phyloP scores from a whole-genome alignment of 352 stramenopile genomes.

The Pythium brassicae region DNA sequence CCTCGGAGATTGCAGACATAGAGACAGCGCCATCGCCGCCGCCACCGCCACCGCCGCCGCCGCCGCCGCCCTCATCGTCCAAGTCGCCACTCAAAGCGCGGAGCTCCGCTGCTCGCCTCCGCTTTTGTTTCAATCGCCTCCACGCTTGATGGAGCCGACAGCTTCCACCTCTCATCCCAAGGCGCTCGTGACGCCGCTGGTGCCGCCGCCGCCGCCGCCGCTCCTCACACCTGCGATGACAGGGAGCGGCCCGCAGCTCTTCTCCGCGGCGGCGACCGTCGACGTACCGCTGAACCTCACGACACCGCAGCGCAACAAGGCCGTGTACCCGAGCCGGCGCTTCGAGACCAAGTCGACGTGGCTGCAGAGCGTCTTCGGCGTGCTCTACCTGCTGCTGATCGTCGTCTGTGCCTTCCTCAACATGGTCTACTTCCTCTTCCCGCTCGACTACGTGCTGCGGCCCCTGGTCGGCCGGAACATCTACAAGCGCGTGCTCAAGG shows the following conservation, averaged over 20 bases:
- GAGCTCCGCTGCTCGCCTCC: too few species aligned
- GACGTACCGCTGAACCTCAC: slow-evolving; percentile 17
- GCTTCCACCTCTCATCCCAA: not conserved
- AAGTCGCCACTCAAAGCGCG: not conserved
- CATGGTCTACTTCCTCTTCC: slow-evolving; percentile 56
- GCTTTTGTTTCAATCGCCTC: too few species aligned
- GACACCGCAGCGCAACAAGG: slow-evolving; percentile 15
- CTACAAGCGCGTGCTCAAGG: slow-evolving; percentile 26
- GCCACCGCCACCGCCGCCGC: not conserved
- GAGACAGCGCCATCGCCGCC: not conserved
- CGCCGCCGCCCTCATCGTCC: not conserved
- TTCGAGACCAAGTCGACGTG: slow-evolving; percentile 43
- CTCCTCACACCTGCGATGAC: slow-evolving; percentile 1
- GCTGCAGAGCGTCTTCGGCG: slow-evolving; percentile 35
- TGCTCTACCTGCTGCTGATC: slow-evolving; percentile 42
- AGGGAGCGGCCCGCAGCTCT: not conserved
- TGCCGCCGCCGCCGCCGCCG: slow-evolving; percentile 1
- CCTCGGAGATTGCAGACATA: not conserved
- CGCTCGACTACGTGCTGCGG: slow-evolving; percentile 39
- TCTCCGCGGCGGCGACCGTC: slow-evolving; percentile 6
- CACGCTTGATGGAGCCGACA: not conserved
- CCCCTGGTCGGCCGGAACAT: slow-evolving; percentile 20
- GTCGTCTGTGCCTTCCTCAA: slow-evolving; percentile 51
- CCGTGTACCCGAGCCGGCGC: slow-evolving; percentile 36
- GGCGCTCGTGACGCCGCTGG: slow-evolving; percentile 3